phyloP scores from a whole-genome alignment of 2,329 filamentous ascomycete genomes.

The Diaporthe ilicicola region DNA sequence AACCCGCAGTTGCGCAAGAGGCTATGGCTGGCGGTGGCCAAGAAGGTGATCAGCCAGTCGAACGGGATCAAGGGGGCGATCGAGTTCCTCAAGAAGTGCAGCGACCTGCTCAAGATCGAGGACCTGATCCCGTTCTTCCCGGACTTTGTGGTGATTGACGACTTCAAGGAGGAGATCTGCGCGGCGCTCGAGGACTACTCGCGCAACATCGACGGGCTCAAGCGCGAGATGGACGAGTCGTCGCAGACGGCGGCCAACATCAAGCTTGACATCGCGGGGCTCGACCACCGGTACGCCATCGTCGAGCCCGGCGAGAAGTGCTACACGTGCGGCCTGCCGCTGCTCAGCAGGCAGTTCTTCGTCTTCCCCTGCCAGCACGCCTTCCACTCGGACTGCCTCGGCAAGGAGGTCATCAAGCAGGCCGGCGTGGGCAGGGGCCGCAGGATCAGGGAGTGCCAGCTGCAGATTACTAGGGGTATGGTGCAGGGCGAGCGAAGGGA shows the following conservation, averaged over 20 bases:
- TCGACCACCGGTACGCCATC: constrained; percentile 92
- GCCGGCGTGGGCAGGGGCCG: constrained; percentile 78
- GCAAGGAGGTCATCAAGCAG: constrained; percentile 83
- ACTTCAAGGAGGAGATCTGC: constrained; percentile 99
- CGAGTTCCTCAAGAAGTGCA: constrained; percentile 87
- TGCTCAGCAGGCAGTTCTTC: constrained; percentile 93
- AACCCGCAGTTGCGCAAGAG: constrained; percentile 87
- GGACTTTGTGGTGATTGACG: constrained; percentile 97
- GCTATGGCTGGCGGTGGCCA: constrained; percentile 93
- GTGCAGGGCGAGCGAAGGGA: constrained; percentile 78
- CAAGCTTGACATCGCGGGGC: constrained; percentile 83
- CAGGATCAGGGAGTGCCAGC: constrained; percentile 85
- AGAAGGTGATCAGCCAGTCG: constrained; percentile 88
- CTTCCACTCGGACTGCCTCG: constrained; percentile 95
- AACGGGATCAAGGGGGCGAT: constrained; percentile 93
- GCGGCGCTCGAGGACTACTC: constrained; percentile 91
- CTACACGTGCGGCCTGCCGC: constrained; percentile 84
- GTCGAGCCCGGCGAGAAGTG: constrained; percentile 96
- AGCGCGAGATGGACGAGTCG: constrained; percentile 95
- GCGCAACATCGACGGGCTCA: constrained; percentile 86
- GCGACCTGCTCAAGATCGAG: constrained; percentile 88
- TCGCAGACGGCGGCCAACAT: constrained; percentile 90
- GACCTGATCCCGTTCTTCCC: constrained; percentile 98
- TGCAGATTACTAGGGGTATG: constrained; percentile 80
- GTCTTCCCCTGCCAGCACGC: constrained; percentile 98